Percentiles rank a stretch among this genome's conserved stretches.
phyloP scores from a whole-genome alignment of 2,329 filamentous ascomycete genomes.

The Diaporthe australafricana region DNA sequence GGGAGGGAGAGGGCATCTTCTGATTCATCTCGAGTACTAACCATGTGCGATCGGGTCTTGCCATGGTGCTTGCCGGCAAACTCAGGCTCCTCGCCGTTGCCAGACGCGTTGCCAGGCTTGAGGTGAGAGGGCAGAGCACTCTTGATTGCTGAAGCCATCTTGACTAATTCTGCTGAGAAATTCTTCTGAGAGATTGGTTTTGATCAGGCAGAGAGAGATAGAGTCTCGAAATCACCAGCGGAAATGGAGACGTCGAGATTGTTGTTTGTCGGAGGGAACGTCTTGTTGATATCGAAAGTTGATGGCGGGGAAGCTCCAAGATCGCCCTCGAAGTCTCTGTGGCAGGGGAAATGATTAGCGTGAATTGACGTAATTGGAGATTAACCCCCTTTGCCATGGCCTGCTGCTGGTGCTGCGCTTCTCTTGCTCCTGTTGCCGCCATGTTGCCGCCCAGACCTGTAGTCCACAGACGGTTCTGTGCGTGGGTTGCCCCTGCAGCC shows the following conservation, averaged over 20 bases:
- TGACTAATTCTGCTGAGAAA: conserved; percentile 41
- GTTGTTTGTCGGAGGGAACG: conserved; percentile 2
- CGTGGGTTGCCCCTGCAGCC: neutral
- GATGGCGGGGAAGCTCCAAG: conserved; percentile 30
- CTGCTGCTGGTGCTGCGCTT: neutral
- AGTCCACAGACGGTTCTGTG: neutral
- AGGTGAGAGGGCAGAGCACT: conserved; percentile 87
- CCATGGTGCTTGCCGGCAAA: conserved; percentile 79
- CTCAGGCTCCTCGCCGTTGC: conserved; percentile 56
- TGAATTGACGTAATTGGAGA: conserved; percentile 33
- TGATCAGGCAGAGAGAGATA: neutral
- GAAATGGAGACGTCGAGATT: conserved; percentile 4
- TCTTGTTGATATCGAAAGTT: conserved; percentile 29
- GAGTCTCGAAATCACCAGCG: conserved; percentile 5
- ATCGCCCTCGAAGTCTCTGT: conserved; percentile 27
- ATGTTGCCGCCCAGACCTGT: neutral
- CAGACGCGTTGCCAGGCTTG: conserved; percentile 69
- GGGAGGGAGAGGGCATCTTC: neutral
- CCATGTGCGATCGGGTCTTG: conserved; percentile 88
- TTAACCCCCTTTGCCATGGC: neutral
- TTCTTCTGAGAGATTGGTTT: neutral
- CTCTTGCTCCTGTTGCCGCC: neutral
- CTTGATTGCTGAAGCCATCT: conserved; percentile 78
- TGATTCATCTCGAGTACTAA: conserved; percentile 59
- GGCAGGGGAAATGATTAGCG: conserved; percentile 33